These are phyloP conservation scores for Pleurotus salmoneostramineus DNA, from an alignment of 768 basidiomycete genomes.

Conservation along the genomic window DNA sequence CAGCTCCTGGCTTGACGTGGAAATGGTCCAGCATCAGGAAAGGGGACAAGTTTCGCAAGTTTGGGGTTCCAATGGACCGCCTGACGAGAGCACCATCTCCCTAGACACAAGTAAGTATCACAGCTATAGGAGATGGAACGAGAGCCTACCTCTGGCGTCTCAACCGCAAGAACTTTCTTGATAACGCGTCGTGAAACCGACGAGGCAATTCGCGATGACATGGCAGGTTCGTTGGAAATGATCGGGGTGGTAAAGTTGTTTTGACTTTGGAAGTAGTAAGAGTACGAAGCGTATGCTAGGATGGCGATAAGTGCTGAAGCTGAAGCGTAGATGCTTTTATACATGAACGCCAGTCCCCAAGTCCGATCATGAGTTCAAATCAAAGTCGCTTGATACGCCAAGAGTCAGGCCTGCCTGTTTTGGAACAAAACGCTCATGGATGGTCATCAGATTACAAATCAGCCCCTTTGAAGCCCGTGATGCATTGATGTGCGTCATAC, in stretches of 20 bases:
- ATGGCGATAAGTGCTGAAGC: constrained; percentile 10
- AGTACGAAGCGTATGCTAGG: constrained; percentile 12
- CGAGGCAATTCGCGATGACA: constrained; percentile 17
- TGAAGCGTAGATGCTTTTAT: constrained; percentile 13
- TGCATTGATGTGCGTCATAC: neutral
- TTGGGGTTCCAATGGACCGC: constrained; percentile 76
- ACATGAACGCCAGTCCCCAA: constrained; percentile 7
- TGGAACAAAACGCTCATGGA: constrained; percentile 1
- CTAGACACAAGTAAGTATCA: constrained; percentile 26
- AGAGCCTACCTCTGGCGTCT: constrained; percentile 58
- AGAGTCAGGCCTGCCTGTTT: neutral
- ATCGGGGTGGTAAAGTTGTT: neutral
- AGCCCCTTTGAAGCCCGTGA: neutral
- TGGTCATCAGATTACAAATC: neutral
- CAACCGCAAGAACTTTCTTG: constrained; percentile 75
- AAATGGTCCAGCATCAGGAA: constrained; percentile 92
- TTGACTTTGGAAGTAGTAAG: constrained; percentile 11
- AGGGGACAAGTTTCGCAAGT: constrained; percentile 77
- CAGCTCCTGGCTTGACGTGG: constrained; percentile 64
- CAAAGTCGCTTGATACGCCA: no score
- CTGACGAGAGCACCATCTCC: constrained; percentile 83
- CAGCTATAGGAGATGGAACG: neutral
- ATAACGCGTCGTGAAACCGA: constrained; percentile 62
- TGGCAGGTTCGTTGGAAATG: constrained; percentile 11
- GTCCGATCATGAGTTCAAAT: neutral